These are phyloP conservation scores for Athelia sp. DNA, from an alignment of 1,284 basidiomycete species.

Conservation along the genomic window DNA sequence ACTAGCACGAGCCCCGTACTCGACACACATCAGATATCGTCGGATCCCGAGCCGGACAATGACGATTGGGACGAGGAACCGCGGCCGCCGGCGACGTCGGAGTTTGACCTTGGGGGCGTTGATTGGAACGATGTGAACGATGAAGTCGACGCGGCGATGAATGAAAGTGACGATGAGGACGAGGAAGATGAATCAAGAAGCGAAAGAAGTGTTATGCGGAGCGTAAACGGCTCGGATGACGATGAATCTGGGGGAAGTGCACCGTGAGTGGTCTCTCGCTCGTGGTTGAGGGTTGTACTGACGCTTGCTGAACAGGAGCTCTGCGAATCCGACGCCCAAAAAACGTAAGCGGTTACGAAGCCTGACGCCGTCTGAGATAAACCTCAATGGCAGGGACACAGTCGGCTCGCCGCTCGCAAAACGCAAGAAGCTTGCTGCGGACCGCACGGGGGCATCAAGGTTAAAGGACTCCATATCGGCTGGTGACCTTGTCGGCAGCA, in stretches of 20 bases:
- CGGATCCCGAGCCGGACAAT: conserved; percentile 58
- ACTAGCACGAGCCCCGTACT: conserved; percentile 42
- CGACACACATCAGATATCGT: conserved; percentile 53
- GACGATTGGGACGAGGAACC: conserved; percentile 61
- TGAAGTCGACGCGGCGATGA: conserved; percentile 84
- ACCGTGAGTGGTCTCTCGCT: conserved; percentile 20
- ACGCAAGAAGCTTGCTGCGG: conserved; percentile 65
- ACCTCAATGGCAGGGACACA: conserved; percentile 26
- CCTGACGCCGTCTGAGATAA: conserved; percentile 58
- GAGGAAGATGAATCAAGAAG: conserved; percentile 28
- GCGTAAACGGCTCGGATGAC: conserved; percentile 41
- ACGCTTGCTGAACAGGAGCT: conserved; percentile 26
- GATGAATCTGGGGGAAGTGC: conserved; percentile 23
- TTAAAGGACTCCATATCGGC: conserved; percentile 64
- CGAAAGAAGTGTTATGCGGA: conserved; percentile 29
- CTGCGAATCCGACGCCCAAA: conserved; percentile 38
- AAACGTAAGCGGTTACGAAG: conserved; percentile 69
- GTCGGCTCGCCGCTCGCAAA: conserved; percentile 70
- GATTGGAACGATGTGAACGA: conserved; percentile 80
- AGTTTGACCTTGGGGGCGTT: conserved; percentile 39
- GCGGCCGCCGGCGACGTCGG: conserved; percentile 19
- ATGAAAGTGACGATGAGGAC: conserved; percentile 66
- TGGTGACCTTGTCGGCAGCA: conserved; percentile 30
- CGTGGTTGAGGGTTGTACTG: too few relatives aligned
- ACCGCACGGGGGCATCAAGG: conserved; percentile 56